A percentile compares a stretch with the other conserved stretches of the same genome.
Conservation (phyloP, 805 yeast species). For the Yamadazyma scolyti region DNA sequence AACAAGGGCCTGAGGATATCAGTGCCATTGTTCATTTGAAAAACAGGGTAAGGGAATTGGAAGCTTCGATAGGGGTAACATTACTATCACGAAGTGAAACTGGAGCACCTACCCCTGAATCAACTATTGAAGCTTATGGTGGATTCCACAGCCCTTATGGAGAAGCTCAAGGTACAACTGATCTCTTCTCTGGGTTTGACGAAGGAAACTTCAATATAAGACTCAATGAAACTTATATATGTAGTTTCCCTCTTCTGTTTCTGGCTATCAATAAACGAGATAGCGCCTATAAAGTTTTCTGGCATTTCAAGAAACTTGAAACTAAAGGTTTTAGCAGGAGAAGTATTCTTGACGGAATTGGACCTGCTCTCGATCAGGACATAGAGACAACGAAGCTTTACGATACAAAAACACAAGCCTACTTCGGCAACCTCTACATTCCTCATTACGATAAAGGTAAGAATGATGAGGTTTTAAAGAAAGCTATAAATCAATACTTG, state of each 20-base stretch:
- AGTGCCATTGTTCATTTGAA: constrained; percentile 2
- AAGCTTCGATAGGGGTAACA: constrained; percentile 3
- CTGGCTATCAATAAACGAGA: constrained; percentile 7
- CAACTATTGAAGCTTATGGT: too few relatives aligned
- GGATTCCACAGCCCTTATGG: too few relatives aligned
- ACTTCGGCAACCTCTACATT: constrained; percentile 8
- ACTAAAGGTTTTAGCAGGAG: neutral
- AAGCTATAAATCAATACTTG: constrained; percentile 5
- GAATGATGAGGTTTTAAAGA: too few relatives aligned
- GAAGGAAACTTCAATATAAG: too few relatives aligned
- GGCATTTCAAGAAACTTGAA: constrained; percentile 6
- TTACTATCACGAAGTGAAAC: too few relatives aligned
- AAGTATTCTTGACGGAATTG: constrained; percentile 4
- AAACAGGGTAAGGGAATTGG: constrained; percentile 5
- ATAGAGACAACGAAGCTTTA: constrained; percentile 1
- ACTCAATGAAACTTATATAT: neutral
- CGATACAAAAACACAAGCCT: constrained; percentile 4
- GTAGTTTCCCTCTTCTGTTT: constrained; percentile 9
- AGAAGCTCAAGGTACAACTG: too few relatives aligned
- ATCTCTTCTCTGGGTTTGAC: too few relatives aligned
- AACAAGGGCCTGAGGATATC: constrained; percentile 1
- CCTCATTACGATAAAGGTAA: constrained; percentile 7
- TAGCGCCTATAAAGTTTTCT: constrained; percentile 7
- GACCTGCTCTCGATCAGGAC: constrained; percentile 8
- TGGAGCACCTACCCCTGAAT: too few relatives aligned